These are phyloP conservation scores for Coemansia sp. DNA, from an alignment of 192 early-diverging fungal genomes.

Conservation along the genomic window DNA sequence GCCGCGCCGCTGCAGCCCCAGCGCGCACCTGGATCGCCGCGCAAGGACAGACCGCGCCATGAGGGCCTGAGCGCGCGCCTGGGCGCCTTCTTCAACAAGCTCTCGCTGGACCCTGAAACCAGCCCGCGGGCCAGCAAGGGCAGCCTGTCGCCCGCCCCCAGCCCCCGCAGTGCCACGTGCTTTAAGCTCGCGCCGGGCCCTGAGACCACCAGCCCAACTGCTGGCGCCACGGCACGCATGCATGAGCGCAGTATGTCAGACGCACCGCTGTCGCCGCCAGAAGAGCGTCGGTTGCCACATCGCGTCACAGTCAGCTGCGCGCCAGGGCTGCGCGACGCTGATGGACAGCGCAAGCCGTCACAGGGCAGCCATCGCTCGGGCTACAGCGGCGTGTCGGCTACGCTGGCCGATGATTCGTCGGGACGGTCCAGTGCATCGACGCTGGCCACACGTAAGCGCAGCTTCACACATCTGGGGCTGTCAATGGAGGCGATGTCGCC, in stretches of 20 bases:
- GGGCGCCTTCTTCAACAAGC: conserved; percentile 52
- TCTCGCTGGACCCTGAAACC: conserved; percentile 47
- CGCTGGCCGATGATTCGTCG: conserved; percentile 20
- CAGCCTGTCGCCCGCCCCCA: conserved; percentile 14
- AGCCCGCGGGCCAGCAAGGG: conserved; percentile 25
- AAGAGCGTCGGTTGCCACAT: conserved; percentile 18
- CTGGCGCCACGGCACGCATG: conserved; percentile 11
- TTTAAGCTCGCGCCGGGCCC: conserved; percentile 13
- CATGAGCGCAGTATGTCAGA: conserved; percentile 51
- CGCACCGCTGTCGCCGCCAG: conserved; percentile 25
- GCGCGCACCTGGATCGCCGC: conserved; percentile 29
- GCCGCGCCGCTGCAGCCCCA: conserved; percentile 14
- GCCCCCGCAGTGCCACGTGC: conserved; percentile 15
- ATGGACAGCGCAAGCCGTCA: conserved; percentile 42
- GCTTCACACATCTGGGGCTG: conserved; percentile 53
- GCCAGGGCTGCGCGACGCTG: conserved; percentile 3
- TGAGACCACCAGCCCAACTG: conserved; percentile 10
- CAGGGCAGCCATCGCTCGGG: conserved; percentile 45
- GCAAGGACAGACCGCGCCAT: conserved; percentile 37
- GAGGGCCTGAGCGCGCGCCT: conserved; percentile 47
- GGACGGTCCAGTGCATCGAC: conserved; percentile 38
- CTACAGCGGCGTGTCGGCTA: conserved; percentile 18
- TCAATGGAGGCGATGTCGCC: conserved; percentile 47
- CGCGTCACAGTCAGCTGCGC: conserved; percentile 42
- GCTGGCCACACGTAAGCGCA: conserved; percentile 51